Percentiles rank a stretch among this genome's conserved stretches.
These are phyloP conservation scores for Naganishia randhawae DNA, from an alignment of 768 basidiomycete species.

Conservation along the genomic window DNA sequence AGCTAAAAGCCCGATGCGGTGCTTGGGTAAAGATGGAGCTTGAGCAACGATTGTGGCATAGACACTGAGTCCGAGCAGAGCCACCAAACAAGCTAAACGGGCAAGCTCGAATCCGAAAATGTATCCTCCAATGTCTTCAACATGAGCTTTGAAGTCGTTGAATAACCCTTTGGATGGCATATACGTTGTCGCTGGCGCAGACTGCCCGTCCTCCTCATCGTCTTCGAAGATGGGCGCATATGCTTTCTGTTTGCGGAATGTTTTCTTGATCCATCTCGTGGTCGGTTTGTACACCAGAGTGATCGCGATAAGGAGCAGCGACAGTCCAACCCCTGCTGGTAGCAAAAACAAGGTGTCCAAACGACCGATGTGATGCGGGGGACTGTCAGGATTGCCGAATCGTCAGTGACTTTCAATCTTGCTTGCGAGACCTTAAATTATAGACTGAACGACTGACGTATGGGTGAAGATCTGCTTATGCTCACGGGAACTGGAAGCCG, in stretches of 20 bases:
- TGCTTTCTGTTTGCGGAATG: not conserved
- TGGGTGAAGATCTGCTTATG: constrained; percentile 18
- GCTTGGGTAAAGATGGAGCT: constrained; percentile 34
- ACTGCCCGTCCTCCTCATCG: constrained; percentile 10
- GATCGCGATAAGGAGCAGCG: not conserved
- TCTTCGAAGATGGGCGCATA: constrained; percentile 29
- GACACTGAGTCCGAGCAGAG: constrained; percentile 57
- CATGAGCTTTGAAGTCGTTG: constrained; percentile 19
- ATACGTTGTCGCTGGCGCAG: constrained; percentile 29
- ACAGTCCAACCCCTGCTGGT: not conserved
- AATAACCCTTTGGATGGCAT: constrained; percentile 43
- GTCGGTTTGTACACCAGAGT: not conserved
- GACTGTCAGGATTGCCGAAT: not conserved
- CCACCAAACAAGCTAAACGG: constrained; percentile 55
- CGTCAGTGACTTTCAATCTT: not conserved
- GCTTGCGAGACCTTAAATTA: not conserved
- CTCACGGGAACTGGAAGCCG: constrained; percentile 7
- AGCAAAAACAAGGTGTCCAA: constrained; percentile 19
- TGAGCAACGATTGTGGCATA: constrained; percentile 53
- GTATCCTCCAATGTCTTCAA: constrained; percentile 38
- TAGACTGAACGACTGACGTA: not conserved
- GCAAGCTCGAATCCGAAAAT: constrained; percentile 56
- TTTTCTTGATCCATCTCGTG: not conserved
- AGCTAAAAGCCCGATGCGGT: constrained; percentile 21
- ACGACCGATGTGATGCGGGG: constrained; percentile 13